phyloP scores from a whole-genome alignment of 768 basidiomycete genomes.

The Leccinum disarticulatum region DNA sequence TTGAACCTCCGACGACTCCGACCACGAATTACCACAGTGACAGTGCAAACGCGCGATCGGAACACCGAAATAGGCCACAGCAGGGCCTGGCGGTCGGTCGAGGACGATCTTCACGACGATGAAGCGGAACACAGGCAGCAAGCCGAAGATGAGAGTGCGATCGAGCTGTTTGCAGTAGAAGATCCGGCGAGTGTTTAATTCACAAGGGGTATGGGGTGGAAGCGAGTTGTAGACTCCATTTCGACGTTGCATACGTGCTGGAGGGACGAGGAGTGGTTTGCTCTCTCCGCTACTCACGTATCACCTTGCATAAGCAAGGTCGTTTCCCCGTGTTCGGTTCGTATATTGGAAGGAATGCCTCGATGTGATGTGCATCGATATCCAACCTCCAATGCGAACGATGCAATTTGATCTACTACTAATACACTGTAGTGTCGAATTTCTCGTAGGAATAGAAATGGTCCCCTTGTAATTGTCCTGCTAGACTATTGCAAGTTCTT shows the following conservation, averaged over 20 bases:
- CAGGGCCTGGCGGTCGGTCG: background rate
- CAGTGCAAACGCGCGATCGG: background rate
- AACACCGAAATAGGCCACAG: background rate
- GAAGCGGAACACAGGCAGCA: background rate
- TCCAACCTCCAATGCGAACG: background rate
- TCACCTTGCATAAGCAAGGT: too few relatives aligned
- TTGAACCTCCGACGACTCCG: slow-evolving; percentile 12
- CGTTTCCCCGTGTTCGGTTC: too few relatives aligned
- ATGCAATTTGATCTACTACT: background rate
- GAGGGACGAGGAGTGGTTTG: background rate
- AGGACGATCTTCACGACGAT: background rate
- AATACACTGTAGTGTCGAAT: background rate
- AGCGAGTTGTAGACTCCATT: background rate
- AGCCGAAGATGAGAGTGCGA: background rate
- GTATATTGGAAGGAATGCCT: background rate
- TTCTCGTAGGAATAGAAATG: background rate
- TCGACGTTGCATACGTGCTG: background rate
- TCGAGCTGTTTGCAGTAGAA: background rate
- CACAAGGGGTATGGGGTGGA: background rate
- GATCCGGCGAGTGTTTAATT: background rate
- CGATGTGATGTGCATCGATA: too few relatives aligned
- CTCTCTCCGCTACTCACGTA: background rate
- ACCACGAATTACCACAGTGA: background rate
- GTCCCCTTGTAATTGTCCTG: background rate
- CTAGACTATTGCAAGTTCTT: background rate